Base-by-base conservation (phyloP, 306 rosid genomes). In the Begonia fuchsioides region DNA sequence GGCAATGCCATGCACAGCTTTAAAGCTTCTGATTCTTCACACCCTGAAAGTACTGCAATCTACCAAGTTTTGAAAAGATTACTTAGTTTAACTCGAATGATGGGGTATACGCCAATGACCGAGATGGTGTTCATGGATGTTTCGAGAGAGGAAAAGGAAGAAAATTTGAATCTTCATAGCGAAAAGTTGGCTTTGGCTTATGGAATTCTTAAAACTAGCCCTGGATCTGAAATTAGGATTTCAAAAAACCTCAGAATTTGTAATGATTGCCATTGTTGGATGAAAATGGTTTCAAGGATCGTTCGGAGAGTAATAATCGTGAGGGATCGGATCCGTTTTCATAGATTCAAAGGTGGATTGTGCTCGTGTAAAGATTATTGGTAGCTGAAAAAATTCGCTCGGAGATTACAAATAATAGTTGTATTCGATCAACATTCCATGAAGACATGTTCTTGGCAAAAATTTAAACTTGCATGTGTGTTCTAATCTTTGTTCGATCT, bases 51-150 rank as follows among this genome's bases (percentile, higher is more conserved):
- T 19, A 63, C 73, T 54, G 68, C 77, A 41, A 67, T 79, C 53
- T 58, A 66, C 44, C 55, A 65, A 44, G 77, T 79, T 63, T 58
- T 83, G 59, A 77, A 74, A 60, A 79, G 80, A 32, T 76, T 83
- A 68, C 45, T 64, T 39, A 64, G 54, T 44, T 63, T 68, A 63
- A 67, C 76, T 45, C 71, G 68, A 65, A 15, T 53, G 50, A 78
- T 63, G 61, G 87, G 94, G 8, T 76, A 79, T 64, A 54, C 13
- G 16, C 73, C 82, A 52, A 63, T 66, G 72, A 79, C 82, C 0
- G 94, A 72, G 39, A 61, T 83, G 35, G 88, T 83, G 64, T 64
- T 79, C 62, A 79, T 83, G 87, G 94, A 79, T 69, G 83, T 79
- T 47, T 79, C 87, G 17, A 85, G 73, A 60, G 94, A 83, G 74